These are phyloP conservation scores for Salix exigua DNA, from an alignment of 345 rosid genomes.

Conservation along the genomic window DNA sequence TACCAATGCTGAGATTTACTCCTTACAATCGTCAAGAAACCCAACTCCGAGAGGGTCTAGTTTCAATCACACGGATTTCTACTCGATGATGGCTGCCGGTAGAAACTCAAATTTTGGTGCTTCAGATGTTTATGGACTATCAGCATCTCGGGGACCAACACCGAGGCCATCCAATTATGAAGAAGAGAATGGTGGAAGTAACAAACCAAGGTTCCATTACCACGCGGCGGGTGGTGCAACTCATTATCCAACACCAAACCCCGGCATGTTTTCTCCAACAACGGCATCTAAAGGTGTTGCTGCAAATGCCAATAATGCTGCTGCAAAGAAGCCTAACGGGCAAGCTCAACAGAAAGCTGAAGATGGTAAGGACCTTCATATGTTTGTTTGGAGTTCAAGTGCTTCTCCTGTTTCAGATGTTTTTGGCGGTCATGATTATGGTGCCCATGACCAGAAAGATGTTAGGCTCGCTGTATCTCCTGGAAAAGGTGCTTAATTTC, in stretches of 20 bases:
- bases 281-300: slow-evolving; percentile 29
- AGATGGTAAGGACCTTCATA: slow-evolving; percentile 75
- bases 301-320: slow-evolving; percentile 26
- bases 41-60: slow-evolving; percentile 91
- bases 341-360: slow-evolving; percentile 38
- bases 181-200: slow-evolving; percentile 47
- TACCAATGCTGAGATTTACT: slow-evolving; percentile 90
- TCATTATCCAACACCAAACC: slow-evolving; percentile 93
- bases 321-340: slow-evolving; percentile 41
- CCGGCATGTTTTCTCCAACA: slow-evolving; percentile 87
- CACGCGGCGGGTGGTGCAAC: slow-evolving; percentile 38
- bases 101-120: slow-evolving; percentile 81
- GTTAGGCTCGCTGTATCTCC: slow-evolving; percentile 73
- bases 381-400: slow-evolving; percentile 98
- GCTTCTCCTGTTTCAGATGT: slow-evolving; percentile 96
- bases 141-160: slow-evolving; percentile 71
- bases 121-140: slow-evolving; percentile 50
- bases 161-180: slow-evolving; percentile 85
- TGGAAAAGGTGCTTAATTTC: slow-evolving; percentile 49
- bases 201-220: slow-evolving; percentile 53
- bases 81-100: slow-evolving; percentile 82
- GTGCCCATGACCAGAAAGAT: slow-evolving; percentile 54
- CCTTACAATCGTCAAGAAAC: slow-evolving; percentile 69
- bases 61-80: slow-evolving; percentile 81
- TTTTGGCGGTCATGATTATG: slow-evolving; percentile 56